These are phyloP conservation scores for Stephanodiscus minutulus DNA, from an alignment of 108 stramenopile species.

Conservation along the genomic window DNA sequence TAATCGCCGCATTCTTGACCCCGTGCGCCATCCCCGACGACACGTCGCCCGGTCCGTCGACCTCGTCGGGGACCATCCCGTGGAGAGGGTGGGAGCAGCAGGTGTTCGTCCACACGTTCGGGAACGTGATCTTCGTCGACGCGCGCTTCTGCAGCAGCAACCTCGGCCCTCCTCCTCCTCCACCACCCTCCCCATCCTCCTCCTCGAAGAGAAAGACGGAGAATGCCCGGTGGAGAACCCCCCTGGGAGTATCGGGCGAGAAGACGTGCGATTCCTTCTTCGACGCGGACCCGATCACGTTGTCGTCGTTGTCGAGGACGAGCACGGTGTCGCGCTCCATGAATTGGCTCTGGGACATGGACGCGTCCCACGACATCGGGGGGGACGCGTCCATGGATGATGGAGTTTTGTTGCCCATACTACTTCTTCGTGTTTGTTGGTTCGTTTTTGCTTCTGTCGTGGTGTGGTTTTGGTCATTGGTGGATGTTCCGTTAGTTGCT, in stretches of 20 bases:
- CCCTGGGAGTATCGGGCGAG: slow-evolving; percentile 59
- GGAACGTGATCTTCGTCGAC: slow-evolving; percentile 96
- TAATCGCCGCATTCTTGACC: slow-evolving; percentile 94
- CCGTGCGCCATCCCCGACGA: slow-evolving; percentile 76
- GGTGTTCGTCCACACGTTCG: slow-evolving; percentile 99
- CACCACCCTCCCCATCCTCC: slow-evolving; percentile 17
- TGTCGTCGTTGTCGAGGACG: slow-evolving; percentile 75
- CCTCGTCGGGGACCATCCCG: slow-evolving; percentile 83
- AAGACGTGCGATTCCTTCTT: slow-evolving; percentile 82
- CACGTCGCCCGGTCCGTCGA: slow-evolving; percentile 69
- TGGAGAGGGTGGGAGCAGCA: slow-evolving; percentile 98
- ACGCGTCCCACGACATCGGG: neutral
- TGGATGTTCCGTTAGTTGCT: too few relatives aligned
- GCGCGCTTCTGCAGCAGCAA: slow-evolving; percentile 97
- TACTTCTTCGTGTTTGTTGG: neutral
- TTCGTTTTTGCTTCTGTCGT: neutral
- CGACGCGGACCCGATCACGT: slow-evolving; percentile 78
- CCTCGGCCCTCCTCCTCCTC: slow-evolving; percentile 47
- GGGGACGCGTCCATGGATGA: too few relatives aligned
- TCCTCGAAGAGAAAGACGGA: slow-evolving; percentile 97
- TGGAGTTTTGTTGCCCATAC: neutral
- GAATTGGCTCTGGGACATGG: slow-evolving; percentile 65
- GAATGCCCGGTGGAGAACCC: slow-evolving; percentile 97
- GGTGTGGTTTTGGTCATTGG: too few relatives aligned
- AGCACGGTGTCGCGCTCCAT: slow-evolving; percentile 88